These are phyloP conservation scores for Mortierella antarctica DNA, from an alignment of 192 early-diverging fungal species.

Conservation along the genomic window DNA sequence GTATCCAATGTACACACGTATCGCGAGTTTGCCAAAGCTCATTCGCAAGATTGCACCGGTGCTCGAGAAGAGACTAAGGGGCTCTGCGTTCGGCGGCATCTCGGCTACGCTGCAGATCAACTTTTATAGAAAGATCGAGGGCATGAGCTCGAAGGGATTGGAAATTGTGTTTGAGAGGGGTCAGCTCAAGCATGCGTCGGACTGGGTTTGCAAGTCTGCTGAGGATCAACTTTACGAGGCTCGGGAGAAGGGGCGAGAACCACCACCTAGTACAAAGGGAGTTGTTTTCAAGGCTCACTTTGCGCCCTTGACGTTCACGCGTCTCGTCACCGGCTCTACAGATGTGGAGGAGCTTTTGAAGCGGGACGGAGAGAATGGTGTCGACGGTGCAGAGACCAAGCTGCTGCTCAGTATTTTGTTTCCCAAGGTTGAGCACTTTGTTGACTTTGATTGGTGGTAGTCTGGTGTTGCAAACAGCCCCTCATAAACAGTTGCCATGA, in stretches of 20 bases:
- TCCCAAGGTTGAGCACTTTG: conserved; percentile 10
- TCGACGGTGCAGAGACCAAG: conserved; percentile 2
- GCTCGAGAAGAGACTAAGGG: conserved; percentile 20
- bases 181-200: not conserved
- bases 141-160: conserved; percentile 3
- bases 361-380: conserved; percentile 8
- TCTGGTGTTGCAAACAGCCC: not conserved
- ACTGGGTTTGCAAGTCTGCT: conserved; percentile 7
- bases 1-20: conserved; percentile 15
- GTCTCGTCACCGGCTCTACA: conserved; percentile 6
- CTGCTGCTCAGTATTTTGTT: conserved; percentile 16
- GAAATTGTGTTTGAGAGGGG: conserved; percentile 18
- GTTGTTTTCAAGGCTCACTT: conserved; percentile 5
- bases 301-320: conserved; percentile 20
- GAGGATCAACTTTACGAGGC: not conserved
- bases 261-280: not conserved
- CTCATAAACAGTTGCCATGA: too few species aligned
- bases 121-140: conserved; percentile 14
- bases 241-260: too few species aligned
- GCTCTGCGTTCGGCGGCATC: conserved; percentile 3
- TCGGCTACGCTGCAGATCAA: conserved; percentile 6
- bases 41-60: conserved; percentile 23
- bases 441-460: conserved; percentile 20
- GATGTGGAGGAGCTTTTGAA: conserved; percentile 15
- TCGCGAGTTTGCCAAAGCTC: conserved; percentile 12